A percentile compares a stretch with the other conserved stretches of the same genome.
phyloP scores from a whole-genome alignment of 768 basidiomycete species.

The Boletales sp. region DNA sequence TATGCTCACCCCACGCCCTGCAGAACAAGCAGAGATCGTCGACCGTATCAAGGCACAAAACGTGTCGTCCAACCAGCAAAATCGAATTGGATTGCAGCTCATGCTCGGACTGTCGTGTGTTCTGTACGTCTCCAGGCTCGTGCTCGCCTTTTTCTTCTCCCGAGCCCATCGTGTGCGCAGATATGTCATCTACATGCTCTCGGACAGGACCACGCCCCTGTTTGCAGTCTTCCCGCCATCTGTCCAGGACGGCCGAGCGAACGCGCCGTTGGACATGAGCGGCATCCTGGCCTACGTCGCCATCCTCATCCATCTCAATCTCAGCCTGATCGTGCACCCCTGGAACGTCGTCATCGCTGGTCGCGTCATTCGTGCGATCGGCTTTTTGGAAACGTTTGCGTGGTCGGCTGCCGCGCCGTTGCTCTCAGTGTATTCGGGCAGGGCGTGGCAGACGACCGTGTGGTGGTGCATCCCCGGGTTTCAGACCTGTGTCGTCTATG shows the following conservation, averaged over 20 bases:
- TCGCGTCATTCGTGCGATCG: conserved; percentile 29
- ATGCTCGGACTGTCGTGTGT: conserved; percentile 43
- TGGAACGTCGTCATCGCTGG: conserved; percentile 27
- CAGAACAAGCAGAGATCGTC: conserved; percentile 64
- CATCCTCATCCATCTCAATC: conserved; percentile 49
- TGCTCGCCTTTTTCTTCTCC: neutral
- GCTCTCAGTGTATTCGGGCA: conserved; percentile 44
- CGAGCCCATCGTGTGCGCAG: conserved; percentile 27
- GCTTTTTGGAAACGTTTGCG: conserved; percentile 29
- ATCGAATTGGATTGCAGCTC: conserved; percentile 37
- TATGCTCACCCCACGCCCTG: conserved; percentile 1
- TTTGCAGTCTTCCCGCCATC: conserved; percentile 39
- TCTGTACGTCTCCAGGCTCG: conserved; percentile 38
- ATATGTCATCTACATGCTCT: conserved; percentile 46
- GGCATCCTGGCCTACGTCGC: conserved; percentile 45
- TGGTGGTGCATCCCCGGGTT: conserved; percentile 51
- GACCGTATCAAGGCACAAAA: conserved; percentile 45
- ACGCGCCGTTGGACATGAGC: conserved; percentile 41
- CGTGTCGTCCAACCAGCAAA: conserved; percentile 38
- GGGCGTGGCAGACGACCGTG: conserved; percentile 48
- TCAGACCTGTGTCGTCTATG: conserved; percentile 44
- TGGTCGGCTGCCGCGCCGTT: conserved; percentile 48
- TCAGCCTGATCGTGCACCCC: conserved; percentile 42
- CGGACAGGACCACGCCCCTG: conserved; percentile 45
- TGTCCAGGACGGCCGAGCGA: conserved; percentile 5